Evolutionary conservation across 78 protist genomes (phyloP).

Genomic region (Chrysochromulina parva): DNA sequence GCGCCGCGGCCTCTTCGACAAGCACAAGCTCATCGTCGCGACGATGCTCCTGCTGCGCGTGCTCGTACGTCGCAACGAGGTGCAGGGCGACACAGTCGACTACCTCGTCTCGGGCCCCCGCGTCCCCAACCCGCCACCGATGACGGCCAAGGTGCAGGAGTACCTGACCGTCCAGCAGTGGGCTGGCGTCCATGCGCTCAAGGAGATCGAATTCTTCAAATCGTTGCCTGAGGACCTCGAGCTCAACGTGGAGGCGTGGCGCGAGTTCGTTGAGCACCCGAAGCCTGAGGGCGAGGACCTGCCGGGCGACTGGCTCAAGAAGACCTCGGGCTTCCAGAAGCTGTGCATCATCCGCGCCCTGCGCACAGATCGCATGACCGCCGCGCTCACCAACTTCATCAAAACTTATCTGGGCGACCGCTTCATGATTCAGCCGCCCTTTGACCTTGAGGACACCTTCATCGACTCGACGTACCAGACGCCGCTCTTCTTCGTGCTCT

Average conservation of each 20-base stretch:
- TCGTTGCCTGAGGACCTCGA: slow-evolving; percentile 52
- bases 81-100: slow-evolving; percentile 40
- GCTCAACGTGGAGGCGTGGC: slow-evolving; percentile 51
- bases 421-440: slow-evolving; percentile 40
- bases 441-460: slow-evolving; percentile 43
- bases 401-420: slow-evolving; percentile 21
- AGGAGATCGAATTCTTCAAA: slow-evolving; percentile 39
- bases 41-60: slow-evolving; percentile 50
- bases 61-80: not conserved
- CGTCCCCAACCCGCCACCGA: slow-evolving; percentile 1
- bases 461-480: slow-evolving; percentile 33
- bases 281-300: slow-evolving; percentile 58
- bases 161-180: slow-evolving; percentile 20
- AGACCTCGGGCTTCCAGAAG: slow-evolving; percentile 42
- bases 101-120: slow-evolving; percentile 17
- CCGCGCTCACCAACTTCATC: slow-evolving; percentile 41
- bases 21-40: slow-evolving; percentile 65
- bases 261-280: slow-evolving; percentile 49
- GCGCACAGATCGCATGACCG: slow-evolving; percentile 64
- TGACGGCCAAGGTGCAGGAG: slow-evolving; percentile 22
- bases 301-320: slow-evolving; percentile 62
- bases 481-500: slow-evolving; percentile 66
- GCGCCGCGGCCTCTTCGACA: slow-evolving; percentile 61
- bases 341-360: slow-evolving; percentile 54
- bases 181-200: slow-evolving; percentile 22